Conservation (phyloP, 176 grass and related monocot genomes). For the Triticum turgidum region DNA sequence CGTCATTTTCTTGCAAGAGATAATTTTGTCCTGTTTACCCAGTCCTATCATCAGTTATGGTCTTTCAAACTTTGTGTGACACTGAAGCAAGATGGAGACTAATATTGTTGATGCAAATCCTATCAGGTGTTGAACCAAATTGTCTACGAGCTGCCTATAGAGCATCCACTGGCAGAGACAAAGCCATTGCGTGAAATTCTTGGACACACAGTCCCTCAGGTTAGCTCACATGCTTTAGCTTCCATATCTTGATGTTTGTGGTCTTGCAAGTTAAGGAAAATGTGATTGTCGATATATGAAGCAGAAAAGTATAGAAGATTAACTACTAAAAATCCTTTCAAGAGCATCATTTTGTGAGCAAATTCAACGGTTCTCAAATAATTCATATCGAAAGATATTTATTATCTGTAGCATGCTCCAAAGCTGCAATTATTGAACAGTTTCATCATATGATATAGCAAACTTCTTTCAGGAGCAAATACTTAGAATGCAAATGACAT, state of each 20-base stretch:
- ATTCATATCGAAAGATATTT: neutral
- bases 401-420: neutral
- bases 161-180: constrained; percentile 70
- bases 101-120: constrained; percentile 14
- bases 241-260: neutral
- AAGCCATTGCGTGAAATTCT: constrained; percentile 89
- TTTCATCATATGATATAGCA: neutral
- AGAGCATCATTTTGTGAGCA: neutral
- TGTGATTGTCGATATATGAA: neutral
- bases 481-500: neutral
- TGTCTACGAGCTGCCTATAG: constrained; percentile 75
- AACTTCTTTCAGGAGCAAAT: neutral
- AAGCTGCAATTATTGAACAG: neutral
- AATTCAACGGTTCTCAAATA: neutral
- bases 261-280: neutral
- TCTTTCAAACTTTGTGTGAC: neutral
- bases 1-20: neutral
- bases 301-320: neutral
- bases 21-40: neutral
- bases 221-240: constrained; percentile 34
- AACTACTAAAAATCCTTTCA: neutral
- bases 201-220: constrained; percentile 88
- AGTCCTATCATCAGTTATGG: neutral
- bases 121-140: constrained; percentile 93
- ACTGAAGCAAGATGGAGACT: neutral